Evolutionary conservation across 2,329 filamentous ascomycete genomes (phyloP).

Genomic region (Paecilomyces dactylethromorphus): DNA sequence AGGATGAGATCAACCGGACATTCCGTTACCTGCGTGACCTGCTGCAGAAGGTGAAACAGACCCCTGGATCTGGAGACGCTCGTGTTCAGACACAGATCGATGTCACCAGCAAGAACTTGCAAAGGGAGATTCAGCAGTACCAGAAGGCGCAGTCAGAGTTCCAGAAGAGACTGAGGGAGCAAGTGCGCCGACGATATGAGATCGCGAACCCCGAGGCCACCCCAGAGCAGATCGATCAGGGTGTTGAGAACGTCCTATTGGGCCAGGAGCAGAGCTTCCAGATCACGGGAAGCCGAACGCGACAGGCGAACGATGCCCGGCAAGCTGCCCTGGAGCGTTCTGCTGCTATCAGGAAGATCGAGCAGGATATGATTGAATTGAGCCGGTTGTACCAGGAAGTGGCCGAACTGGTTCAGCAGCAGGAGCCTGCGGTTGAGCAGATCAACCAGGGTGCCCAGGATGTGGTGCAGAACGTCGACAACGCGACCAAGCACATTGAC

Average conservation of each 20-base stretch:
- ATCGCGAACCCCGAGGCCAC: conserved; percentile 79
- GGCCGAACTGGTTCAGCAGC: conserved; percentile 76
- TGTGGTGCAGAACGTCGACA: conserved; percentile 73
- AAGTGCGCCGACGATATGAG: conserved; percentile 82
- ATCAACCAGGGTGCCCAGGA: conserved; percentile 87
- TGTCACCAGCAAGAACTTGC: conserved; percentile 71
- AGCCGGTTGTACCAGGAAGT: conserved; percentile 85
- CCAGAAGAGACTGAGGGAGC: conserved; percentile 71
- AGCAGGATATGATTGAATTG: conserved; percentile 80
- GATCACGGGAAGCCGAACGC: conserved; percentile 45
- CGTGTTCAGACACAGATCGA: conserved; percentile 76
- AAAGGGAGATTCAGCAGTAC: conserved; percentile 73
- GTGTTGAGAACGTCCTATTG: conserved; percentile 61
- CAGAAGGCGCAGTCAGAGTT: conserved; percentile 74
- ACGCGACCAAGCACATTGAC: conserved; percentile 77
- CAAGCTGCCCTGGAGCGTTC: conserved; percentile 76
- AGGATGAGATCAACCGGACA: conserved; percentile 71
- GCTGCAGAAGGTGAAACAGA: conserved; percentile 75
- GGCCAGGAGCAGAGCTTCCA: conserved; percentile 71
- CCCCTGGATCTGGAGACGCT: conserved; percentile 64
- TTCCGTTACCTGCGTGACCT: conserved; percentile 75
- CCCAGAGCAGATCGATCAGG: conserved; percentile 69
- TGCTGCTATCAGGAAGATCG: conserved; percentile 83
- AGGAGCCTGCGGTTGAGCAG: conserved; percentile 70
- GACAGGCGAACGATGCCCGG: conserved; percentile 72